Conservation (phyloP, 1,139 yeast species). For the Ogataea hybrid region DNA sequence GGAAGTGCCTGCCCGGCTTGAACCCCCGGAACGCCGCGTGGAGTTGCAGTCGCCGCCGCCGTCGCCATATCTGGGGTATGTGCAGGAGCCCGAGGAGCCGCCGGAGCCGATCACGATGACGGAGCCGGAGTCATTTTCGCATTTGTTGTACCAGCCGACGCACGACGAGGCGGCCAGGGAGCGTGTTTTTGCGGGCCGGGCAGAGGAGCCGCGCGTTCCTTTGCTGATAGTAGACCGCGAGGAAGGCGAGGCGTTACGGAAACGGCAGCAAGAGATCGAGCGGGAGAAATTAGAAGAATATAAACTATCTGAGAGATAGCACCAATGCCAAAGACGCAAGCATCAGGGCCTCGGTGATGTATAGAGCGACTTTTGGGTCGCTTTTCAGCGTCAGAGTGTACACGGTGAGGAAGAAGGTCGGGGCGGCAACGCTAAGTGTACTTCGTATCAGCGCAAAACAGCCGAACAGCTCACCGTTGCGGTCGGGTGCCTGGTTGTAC, state of each 20-base stretch:
- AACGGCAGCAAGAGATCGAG: constrained; percentile 1
- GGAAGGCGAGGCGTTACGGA: constrained; percentile 26
- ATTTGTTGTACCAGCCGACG: constrained; percentile 27
- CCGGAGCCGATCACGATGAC: constrained; percentile 29
- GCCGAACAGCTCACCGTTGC: constrained; percentile 54
- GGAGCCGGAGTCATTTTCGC: constrained; percentile 30
- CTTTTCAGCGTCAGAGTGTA: constrained; percentile 39
- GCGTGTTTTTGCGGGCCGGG: constrained; percentile 18
- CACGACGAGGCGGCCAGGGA: constrained; percentile 15
- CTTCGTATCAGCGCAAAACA: constrained; percentile 48
- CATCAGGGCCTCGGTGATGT: constrained; percentile 18
- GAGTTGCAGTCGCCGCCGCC: constrained; percentile 35
- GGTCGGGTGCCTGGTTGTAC: constrained; percentile 41
- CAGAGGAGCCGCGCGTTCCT: constrained; percentile 19
- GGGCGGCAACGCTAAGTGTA: constrained; percentile 38
- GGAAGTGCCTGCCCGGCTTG: constrained; percentile 6
- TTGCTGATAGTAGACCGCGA: constrained; percentile 27
- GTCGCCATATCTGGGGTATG: constrained; percentile 33
- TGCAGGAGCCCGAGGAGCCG: constrained; percentile 30
- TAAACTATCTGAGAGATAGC: constrained; percentile 7
- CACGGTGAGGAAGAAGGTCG: constrained; percentile 39
- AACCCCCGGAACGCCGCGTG: constrained; percentile 26
- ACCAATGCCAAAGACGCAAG: constrained; percentile 9
- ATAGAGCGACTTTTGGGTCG: constrained; percentile 33
- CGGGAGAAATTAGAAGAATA: not conserved